Evolutionary conservation across 805 yeast species (phyloP).

Genomic region (Candida pini): DNA sequence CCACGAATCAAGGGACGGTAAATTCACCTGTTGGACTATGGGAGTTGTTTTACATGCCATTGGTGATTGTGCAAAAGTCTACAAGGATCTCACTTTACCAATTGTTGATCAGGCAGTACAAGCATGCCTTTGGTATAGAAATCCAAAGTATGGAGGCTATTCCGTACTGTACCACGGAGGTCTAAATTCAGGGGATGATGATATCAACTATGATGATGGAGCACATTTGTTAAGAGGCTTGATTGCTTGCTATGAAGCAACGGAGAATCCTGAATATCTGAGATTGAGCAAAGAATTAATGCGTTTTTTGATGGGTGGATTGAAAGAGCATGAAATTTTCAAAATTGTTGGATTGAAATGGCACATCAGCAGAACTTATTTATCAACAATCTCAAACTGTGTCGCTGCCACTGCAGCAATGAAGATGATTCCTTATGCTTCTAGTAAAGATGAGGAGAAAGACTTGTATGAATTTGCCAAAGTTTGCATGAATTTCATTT

Average conservation of each 20-base stretch:
- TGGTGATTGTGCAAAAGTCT: conserved; percentile 55
- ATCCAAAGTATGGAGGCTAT: conserved; percentile 47
- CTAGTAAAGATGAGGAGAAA: conserved; percentile 31
- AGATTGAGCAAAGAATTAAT: conserved; percentile 55
- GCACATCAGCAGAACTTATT: conserved; percentile 56
- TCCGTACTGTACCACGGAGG: conserved; percentile 57
- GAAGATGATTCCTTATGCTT: conserved; percentile 47
- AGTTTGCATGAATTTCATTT: conserved; percentile 54
- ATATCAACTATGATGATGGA: conserved; percentile 68
- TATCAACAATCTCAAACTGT: conserved; percentile 64
- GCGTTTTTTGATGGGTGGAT: conserved; percentile 63
- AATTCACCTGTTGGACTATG: conserved; percentile 63
- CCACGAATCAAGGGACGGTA: conserved; percentile 43
- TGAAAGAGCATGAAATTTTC: conserved; percentile 46
- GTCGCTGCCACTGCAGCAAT: conserved; percentile 60
- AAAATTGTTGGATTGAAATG: conserved; percentile 55
- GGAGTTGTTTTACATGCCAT: conserved; percentile 61
- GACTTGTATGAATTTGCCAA: conserved; percentile 52
- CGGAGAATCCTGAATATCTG: conserved; percentile 47
- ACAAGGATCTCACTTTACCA: conserved; percentile 48
- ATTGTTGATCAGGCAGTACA: conserved; percentile 46
- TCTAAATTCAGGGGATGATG: conserved; percentile 48
- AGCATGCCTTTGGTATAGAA: conserved; percentile 46
- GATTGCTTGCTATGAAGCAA: conserved; percentile 62
- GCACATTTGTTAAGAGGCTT: conserved; percentile 69